These are phyloP conservation scores for Fusarium annulatum DNA, from an alignment of 2,329 filamentous ascomycete genomes.

Conservation along the genomic window DNA sequence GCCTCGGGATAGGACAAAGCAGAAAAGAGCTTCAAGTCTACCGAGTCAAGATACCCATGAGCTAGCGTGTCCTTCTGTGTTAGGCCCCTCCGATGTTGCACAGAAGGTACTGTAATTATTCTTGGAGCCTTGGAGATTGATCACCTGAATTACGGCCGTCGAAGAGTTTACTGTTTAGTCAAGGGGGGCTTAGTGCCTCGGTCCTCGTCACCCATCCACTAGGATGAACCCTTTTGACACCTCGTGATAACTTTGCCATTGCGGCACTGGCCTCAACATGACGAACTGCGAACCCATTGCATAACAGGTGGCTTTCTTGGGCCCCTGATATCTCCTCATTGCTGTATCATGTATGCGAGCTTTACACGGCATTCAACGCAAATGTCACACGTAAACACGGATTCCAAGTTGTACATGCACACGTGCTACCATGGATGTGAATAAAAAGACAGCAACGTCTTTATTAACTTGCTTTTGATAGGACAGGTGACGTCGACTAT, in stretches of 20 bases:
- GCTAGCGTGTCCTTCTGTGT: neutral
- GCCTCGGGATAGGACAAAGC: neutral
- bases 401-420: constrained; percentile 3
- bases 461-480: neutral
- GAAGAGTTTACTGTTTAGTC: neutral
- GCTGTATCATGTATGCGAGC: neutral
- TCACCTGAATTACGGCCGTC: neutral
- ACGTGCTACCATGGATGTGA: constrained; percentile 12
- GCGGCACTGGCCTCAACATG: neutral
- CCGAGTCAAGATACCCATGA: neutral
- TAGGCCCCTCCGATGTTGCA: neutral
- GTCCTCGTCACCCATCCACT: neutral
- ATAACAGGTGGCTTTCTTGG: neutral
- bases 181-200: constrained; percentile 13
- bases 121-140: constrained; percentile 5
- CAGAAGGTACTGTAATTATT: neutral
- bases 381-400: constrained; percentile 1
- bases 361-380: neutral
- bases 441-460: constrained; percentile 8
- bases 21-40: neutral
- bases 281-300: neutral
- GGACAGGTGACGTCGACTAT: constrained; percentile 24
- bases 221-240: neutral
- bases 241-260: neutral
- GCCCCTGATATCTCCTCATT: neutral